Base-by-base conservation (phyloP, 1,284 basidiomycete genomes). In the Paramarasmius palmivorus region DNA sequence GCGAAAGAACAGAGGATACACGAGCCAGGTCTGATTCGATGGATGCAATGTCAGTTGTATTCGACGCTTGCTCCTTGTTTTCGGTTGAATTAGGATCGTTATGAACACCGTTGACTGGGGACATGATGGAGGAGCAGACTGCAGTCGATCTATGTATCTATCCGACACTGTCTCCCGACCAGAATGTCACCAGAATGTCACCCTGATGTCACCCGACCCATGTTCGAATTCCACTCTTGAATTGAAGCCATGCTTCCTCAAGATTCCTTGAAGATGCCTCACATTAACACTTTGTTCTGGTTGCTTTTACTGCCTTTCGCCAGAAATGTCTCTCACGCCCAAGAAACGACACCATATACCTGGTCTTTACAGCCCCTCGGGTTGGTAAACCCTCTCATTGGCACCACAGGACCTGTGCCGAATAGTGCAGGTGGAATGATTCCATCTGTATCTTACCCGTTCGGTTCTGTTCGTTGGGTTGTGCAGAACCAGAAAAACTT, bases 381-480 rank as follows among this genome's bases (percentile, higher is more conserved):
- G 62, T 81, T 23, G 47, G 48, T 61, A 17, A 61, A 61, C 44
- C 59, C 57, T 12, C 72, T 88, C 38, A 89, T 90, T 45, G 88
- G 88, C 12, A 89, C 86, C 57, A 85, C 84, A 0, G 88, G 88
- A 0, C 79, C 82, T 59, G 81, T 80, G 0, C 87, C 88, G 2
- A 83, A 89, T 59, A 80, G 78, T 2, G 84, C 84, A 0, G 86
- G 86, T 39, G 89, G 90, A 8, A 83, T 78, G 50, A 52, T 40
- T 6, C 52, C 46, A 0, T 86, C 84, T 19, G 84, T 83, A 2
- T 86, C 86, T 0, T 88, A 89, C 7, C 90, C 90, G 0, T 93
- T 92, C 60, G 90, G 78, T 2, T 90, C 91, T 88, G 91, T 88
- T 0, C 80, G 90, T 22, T 92, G 90, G 89, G 83, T 86, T 8